Evolutionary conservation across 345 rosid genomes (phyloP).

Genomic region (Trapa incisa): DNA sequence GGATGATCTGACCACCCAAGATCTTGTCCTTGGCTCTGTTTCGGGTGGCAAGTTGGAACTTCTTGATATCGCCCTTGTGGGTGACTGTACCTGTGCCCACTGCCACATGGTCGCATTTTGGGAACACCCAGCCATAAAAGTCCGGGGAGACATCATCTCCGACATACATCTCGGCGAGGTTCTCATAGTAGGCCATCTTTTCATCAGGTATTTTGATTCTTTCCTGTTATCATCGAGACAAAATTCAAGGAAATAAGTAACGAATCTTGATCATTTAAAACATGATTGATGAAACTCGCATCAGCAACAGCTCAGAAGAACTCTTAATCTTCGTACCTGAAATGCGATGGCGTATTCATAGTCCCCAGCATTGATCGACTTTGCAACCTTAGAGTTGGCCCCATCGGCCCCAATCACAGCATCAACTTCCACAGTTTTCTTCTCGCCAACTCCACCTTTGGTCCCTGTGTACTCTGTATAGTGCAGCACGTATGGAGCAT

Average conservation of each 20-base stretch:
- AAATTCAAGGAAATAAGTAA: not conserved
- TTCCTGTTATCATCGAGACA: slow-evolving; percentile 32
- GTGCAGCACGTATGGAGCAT: slow-evolving; percentile 56
- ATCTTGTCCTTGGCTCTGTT: slow-evolving; percentile 91
- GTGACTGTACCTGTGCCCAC: slow-evolving; percentile 93
- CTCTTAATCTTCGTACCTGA: slow-evolving; percentile 40
- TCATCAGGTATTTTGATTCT: slow-evolving; percentile 74
- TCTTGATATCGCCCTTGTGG: slow-evolving; percentile 87
- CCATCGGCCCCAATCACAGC: slow-evolving; percentile 96
- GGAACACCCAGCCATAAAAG: slow-evolving; percentile 96
- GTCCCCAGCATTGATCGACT: slow-evolving; percentile 80
- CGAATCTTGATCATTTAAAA: too few relatives aligned
- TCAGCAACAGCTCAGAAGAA: not conserved
- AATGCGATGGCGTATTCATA: slow-evolving; percentile 91
- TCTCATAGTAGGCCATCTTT: slow-evolving; percentile 78
- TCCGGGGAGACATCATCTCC: slow-evolving; percentile 95
- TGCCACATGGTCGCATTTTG: slow-evolving; percentile 87
- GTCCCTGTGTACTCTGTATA: slow-evolving; percentile 73
- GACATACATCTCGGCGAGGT: slow-evolving; percentile 87
- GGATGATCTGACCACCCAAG: slow-evolving; percentile 71
- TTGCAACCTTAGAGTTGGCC: slow-evolving; percentile 89
- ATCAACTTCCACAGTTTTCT: slow-evolving; percentile 77
- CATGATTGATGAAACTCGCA: not conserved
- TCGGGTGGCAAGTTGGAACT: slow-evolving; percentile 73
- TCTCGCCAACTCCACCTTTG: slow-evolving; percentile 48